Percentiles rank a stretch among this genome's conserved stretches.
Evolutionary conservation across 208 protist genomes (phyloP).

Genomic region (Trypanosoma melophagium): DNA sequence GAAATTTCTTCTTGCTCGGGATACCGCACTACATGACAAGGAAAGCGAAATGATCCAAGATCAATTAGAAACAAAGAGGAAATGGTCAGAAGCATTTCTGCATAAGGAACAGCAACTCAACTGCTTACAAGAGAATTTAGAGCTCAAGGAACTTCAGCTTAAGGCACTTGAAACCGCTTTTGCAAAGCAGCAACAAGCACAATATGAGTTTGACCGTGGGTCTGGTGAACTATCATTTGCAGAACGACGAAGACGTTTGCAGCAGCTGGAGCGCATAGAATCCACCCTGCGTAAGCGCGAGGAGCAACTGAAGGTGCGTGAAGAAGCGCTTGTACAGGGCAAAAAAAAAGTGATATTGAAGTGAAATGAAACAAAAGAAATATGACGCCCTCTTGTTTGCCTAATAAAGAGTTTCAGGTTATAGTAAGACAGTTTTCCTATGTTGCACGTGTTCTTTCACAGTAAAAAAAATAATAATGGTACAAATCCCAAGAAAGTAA

Average conservation of each 20-base stretch:
- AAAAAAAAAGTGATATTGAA: too few relatives aligned
- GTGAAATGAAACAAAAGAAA: too few relatives aligned
- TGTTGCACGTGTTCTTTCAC: too few relatives aligned
- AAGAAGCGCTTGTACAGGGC: not conserved
- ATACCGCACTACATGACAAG: not conserved
- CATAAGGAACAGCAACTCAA: conserved; percentile 5
- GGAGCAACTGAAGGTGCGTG: not conserved
- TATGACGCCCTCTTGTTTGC: too few relatives aligned
- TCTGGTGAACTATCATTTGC: conserved; percentile 4
- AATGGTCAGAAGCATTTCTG: conserved; percentile 18
- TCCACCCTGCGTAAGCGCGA: conserved; percentile 5
- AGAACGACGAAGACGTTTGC: conserved; percentile 9
- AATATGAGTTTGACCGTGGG: conserved; percentile 11
- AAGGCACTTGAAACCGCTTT: conserved; percentile 2
- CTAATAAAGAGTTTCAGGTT: too few relatives aligned
- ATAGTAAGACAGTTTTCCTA: too few relatives aligned
- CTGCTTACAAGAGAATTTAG: not conserved
- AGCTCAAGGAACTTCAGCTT: conserved; percentile 9
- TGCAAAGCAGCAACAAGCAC: not conserved
- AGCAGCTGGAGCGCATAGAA: conserved; percentile 22
- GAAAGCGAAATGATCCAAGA: conserved; percentile 8
- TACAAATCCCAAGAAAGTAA: too few relatives aligned
- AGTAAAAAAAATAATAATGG: too few relatives aligned
- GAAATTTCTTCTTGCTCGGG: conserved; percentile 8
- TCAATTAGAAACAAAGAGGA: conserved; percentile 6